Base-by-base conservation (phyloP, 2,329 filamentous ascomycete species). In the Trichoderma simmonsii region DNA sequence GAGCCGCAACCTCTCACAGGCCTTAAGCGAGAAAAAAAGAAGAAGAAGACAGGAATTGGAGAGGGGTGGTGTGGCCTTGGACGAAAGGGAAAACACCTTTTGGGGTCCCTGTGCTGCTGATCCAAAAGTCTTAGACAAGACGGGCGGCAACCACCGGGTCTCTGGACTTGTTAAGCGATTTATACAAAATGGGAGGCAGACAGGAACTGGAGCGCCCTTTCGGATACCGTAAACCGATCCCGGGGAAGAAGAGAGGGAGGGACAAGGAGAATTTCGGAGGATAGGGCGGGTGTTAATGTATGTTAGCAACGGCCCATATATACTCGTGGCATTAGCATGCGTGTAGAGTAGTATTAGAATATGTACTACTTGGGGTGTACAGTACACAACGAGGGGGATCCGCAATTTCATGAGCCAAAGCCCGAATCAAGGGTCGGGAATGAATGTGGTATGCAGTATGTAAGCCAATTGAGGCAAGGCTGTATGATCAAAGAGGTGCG, bases 111-210 rank as follows among this genome's bases (percentile, higher is more conserved):
- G 66, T 62, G 66, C 39, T 70, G 57, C 66, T 62, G 66, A 70
- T 70, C 57, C 56, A 24, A 56, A 43, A 48, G 71, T 72, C 71
- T 72, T 43, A 72, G 71, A 72, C 71, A 72, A 72, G 67, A 64
- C 48, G 61, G 66, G 60, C 71, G 67, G 59, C 67, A 72, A 65
- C 63, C 51, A 62, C 71, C 60, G 59, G 57, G 32, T 68, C 39
- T 67, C 48, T 63, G 51, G 70, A 24, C 70, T 18, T 51, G 36
- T 54, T 71, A 67, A 67, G 70, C 63, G 63, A 71, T 71, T 26
- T 70, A 70, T 70, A 51, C 48, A 51, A 64, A 36, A n/a, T 26
- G 26, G 39, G 54, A 65, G 43, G 32, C 54, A 32, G 56, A 67
- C 28, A 30, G 36, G n/a, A 61, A 36, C 8, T 34, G n/a, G 26